Percentiles rank a stretch among this genome's conserved stretches.
phyloP scores from a whole-genome alignment of 2,329 filamentous ascomycete species.

The Colletotrichum cereale region DNA sequence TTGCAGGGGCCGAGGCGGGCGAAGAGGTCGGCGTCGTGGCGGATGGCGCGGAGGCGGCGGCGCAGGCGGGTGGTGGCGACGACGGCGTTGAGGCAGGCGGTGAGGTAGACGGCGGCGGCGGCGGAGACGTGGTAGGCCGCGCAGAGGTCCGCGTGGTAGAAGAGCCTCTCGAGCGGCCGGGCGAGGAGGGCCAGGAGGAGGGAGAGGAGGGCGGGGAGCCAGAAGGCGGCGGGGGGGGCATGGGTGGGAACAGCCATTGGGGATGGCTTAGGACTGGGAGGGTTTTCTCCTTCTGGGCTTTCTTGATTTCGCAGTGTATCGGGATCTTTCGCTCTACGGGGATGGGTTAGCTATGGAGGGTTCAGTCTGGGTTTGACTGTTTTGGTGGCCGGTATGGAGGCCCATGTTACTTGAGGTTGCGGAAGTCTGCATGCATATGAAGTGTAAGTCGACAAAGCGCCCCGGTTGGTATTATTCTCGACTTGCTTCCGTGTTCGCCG shows the following conservation, averaged over 20 bases:
- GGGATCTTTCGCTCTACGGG: too few species aligned
- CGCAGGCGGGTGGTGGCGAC: background rate
- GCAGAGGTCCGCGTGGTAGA: conserved; percentile 31
- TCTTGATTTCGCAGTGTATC: background rate
- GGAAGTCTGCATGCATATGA: background rate
- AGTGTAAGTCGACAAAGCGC: background rate
- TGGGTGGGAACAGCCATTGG: background rate
- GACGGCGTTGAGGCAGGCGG: conserved; percentile 19
- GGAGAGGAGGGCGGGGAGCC: background rate
- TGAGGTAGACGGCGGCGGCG: conserved; percentile 9
- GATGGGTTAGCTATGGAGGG: background rate
- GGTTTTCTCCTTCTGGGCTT: background rate
- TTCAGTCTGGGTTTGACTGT: background rate
- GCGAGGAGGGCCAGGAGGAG: background rate
- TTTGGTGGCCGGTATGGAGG: background rate
- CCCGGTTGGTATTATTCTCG: background rate
- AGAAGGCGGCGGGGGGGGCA: background rate
- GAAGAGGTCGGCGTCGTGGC: background rate
- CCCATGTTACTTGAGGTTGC: background rate
- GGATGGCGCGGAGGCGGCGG: background rate
- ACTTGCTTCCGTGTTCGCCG: background rate
- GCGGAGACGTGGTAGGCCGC: conserved; percentile 19
- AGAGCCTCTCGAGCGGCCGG: conserved; percentile 6
- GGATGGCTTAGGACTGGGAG: too few species aligned
- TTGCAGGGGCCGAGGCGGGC: conserved; percentile 3